Conservation (phyloP, 352 stramenopile species). For the Globisporangium camurandrum region DNA sequence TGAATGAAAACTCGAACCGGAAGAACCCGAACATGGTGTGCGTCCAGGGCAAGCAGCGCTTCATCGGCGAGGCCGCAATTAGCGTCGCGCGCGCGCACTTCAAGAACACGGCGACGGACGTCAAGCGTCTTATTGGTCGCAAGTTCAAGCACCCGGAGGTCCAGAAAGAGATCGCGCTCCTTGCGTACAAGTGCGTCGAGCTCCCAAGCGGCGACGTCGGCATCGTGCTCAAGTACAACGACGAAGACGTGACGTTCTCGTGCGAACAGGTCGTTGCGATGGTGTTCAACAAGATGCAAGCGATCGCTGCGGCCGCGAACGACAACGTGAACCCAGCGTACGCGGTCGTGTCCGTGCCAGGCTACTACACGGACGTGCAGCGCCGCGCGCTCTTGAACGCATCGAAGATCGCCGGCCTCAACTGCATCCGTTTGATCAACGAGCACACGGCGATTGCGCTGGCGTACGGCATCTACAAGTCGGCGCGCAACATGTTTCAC, state of each 20-base stretch:
- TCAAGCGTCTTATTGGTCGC: constrained; percentile 97
- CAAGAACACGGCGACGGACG: constrained; percentile 96
- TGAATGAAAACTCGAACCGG: constrained; percentile 99
- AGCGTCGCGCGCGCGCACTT: constrained; percentile 93
- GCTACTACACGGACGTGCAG: constrained; percentile 97
- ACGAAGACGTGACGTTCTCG: constrained; percentile 85
- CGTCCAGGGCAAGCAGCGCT: constrained; percentile 87
- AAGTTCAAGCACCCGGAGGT: constrained; percentile 95
- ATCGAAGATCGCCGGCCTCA: constrained; percentile 91
- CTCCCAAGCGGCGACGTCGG: constrained; percentile 84
- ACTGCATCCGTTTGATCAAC: constrained; percentile 96
- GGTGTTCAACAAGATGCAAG: constrained; percentile 96
- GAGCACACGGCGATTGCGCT: constrained; percentile 96
- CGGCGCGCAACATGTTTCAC: constrained; percentile 91
- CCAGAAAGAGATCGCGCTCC: constrained; percentile 91
- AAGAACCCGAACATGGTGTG: constrained; percentile 94
- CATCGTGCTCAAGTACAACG: constrained; percentile 91
- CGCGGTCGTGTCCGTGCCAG: constrained; percentile 93
- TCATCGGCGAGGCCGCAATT: constrained; percentile 90
- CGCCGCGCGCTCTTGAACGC: constrained; percentile 92
- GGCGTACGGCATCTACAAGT: constrained; percentile 95
- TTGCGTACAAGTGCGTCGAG: constrained; percentile 89
- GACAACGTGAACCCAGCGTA: constrained; percentile 84
- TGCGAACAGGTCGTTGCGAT: constrained; percentile 96
- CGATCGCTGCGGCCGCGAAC: constrained; percentile 91